Percentiles rank a stretch among this genome's conserved stretches.
These are phyloP conservation scores for Epichloe brachyelytri DNA, from an alignment of 2,329 filamentous ascomycete genomes.

Conservation along the genomic window DNA sequence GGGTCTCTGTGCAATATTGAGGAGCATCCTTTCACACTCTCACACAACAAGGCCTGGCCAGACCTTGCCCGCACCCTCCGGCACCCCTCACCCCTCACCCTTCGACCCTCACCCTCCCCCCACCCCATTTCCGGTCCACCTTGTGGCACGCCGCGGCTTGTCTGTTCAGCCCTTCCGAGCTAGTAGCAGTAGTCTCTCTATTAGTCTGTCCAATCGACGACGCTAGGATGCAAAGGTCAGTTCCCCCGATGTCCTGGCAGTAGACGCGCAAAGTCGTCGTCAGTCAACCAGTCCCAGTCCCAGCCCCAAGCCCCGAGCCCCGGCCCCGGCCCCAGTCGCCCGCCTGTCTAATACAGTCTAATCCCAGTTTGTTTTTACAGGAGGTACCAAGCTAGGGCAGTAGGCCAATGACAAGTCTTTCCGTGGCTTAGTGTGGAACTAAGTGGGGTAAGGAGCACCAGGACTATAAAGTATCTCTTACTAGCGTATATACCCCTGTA, in stretches of 20 bases:
- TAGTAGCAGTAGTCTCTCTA: constrained; percentile 14
- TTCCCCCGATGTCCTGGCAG: neutral
- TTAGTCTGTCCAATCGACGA: constrained; percentile 1
- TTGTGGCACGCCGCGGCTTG: constrained; percentile 3
- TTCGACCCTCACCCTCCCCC: neutral
- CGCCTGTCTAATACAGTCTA: neutral
- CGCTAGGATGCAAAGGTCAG: constrained; percentile 2
- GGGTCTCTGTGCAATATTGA: too few species aligned
- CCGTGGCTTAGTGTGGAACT: too few species aligned
- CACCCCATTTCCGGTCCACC: neutral
- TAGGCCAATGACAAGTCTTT: too few species aligned
- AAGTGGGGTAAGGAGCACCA: too few species aligned
- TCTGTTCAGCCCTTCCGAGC: constrained; percentile 26
- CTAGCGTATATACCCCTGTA: too few species aligned
- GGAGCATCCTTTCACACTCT: neutral
- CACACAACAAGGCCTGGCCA: neutral
- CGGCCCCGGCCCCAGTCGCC: neutral
- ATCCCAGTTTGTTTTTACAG: too few species aligned
- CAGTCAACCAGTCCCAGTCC: neutral
- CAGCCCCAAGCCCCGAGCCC: too few species aligned
- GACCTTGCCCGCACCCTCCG: neutral
- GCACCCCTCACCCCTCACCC: neutral
- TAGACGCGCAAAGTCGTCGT: neutral
- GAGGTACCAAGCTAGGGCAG: too few species aligned
- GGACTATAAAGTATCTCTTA: too few species aligned